Conservation (phyloP, 192 early-diverging fungal species). For the Backusella macrospora region DNA sequence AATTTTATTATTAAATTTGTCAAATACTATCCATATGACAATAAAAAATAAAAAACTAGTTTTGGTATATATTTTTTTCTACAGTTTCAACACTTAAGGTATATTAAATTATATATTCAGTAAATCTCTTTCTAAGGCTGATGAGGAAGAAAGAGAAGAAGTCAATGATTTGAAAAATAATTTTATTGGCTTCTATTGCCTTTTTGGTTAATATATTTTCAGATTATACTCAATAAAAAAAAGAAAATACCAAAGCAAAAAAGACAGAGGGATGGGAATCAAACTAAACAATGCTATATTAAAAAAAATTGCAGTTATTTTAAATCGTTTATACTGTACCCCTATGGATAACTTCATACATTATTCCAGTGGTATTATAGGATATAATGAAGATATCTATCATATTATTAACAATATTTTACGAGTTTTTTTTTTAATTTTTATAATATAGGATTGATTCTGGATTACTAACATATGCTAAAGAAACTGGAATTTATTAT, state of each 20-base stretch:
- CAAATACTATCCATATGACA: not conserved
- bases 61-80: not conserved
- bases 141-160: not conserved
- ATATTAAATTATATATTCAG: not conserved
- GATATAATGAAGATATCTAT: too few relatives aligned
- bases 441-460: too few relatives aligned
- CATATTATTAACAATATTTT: too few relatives aligned
- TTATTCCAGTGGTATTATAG: not conserved
- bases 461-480: too few relatives aligned
- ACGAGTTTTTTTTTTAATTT: too few relatives aligned
- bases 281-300: not conserved
- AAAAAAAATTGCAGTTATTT: not conserved
- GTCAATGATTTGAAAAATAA: not conserved
- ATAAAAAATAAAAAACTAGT: not conserved
- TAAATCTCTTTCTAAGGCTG: not conserved
- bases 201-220: not conserved
- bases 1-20: not conserved
- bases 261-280: not conserved
- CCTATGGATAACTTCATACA: not conserved
- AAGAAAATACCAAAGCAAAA: not conserved
- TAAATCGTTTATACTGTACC: not conserved
- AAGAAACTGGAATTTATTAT: too few relatives aligned
- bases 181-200: not conserved
- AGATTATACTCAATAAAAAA: not conserved
- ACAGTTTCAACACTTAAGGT: not conserved